Evolutionary conservation across 2,329 filamentous ascomycete genomes (phyloP).

Genomic region (Arthroderma sp.): DNA sequence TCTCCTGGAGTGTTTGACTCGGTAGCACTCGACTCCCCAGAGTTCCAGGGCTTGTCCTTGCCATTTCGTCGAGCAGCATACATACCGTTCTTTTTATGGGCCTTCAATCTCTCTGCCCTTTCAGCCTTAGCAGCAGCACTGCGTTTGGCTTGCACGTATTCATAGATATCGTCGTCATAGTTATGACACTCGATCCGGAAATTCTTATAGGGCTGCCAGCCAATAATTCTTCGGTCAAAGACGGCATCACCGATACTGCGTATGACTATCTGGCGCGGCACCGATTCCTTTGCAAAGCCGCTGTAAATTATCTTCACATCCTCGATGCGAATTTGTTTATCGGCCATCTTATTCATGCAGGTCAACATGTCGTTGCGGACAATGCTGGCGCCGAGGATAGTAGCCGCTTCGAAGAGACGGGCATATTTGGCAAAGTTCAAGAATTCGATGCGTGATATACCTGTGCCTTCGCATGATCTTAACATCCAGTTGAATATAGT

Average conservation of each 20-base stretch:
- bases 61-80: too few species aligned
- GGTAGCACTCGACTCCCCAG: neutral
- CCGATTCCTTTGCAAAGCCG: conserved; percentile 4
- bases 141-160: conserved; percentile 6
- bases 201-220: conserved; percentile 9
- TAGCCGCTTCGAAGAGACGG: conserved; percentile 9
- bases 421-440: conserved; percentile 10
- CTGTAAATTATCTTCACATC: conserved; percentile 9
- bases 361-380: conserved; percentile 7
- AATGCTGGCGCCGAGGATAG: conserved; percentile 2
- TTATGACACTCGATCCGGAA: conserved; percentile 7
- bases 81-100: too few species aligned
- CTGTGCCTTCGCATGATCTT: conserved; percentile 2
- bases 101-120: neutral
- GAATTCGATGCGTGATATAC: conserved; percentile 6
- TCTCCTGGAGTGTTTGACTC: neutral
- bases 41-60: neutral
- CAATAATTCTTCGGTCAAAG: conserved; percentile 8
- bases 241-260: conserved; percentile 11
- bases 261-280: conserved; percentile 9
- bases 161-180: conserved; percentile 10
- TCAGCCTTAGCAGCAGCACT: conserved; percentile 1
- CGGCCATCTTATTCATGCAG: conserved; percentile 9
- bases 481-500: conserved; percentile 11
- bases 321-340: conserved; percentile 6